Base-by-base conservation (phyloP, 2,329 filamentous ascomycete species). In the Epichloe coenophiala region DNA sequence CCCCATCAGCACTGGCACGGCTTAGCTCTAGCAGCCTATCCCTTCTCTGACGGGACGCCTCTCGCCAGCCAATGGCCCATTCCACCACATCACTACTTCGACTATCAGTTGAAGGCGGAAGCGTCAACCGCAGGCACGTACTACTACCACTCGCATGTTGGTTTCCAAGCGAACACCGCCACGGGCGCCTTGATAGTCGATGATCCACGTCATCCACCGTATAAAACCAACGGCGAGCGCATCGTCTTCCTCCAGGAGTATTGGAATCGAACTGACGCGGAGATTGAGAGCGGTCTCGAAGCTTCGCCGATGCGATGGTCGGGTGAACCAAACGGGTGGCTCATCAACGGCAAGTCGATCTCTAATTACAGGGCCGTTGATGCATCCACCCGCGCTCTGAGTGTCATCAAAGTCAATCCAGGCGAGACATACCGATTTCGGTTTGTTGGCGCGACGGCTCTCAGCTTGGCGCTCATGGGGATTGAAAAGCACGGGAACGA, bases 61-160 rank as follows among this genome's bases (percentile, higher is more conserved):
- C 62, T 70, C 33, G 79, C 76, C 2, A 73, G 73, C 17, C 81
- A 85, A 56, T 86, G 81, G 81, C 80, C 81, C 0, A 83, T 85
- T 38, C 73, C 77, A 0, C 71, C 79, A 0, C 63, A 68, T 1
- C 71, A 77, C 52, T 85, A 77, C 64, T 85, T 85, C 61, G 82
- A 85, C 64, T 85, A 85, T 59, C 80, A 85, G 58, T 64, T 85
- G 3, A 70, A 70, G 15, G 73, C 78, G 0, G 63, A 74, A 3
- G 41, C 60, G 1, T 74, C 72, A 5, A 73, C 78, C 49, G 74
- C 77, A 0, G 82, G 81, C 4, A 79, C 80, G 0, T 85, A 83
- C 58, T 84, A 81, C 59, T 85, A 84, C 58, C 81, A 85, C 59
- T 83, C 80, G 0, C 82, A 85, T 54, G 70, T 84, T 15, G 80